Base-by-base conservation (phyloP, 129 eudicot genomes). In the Calendula officinalis region DNA sequence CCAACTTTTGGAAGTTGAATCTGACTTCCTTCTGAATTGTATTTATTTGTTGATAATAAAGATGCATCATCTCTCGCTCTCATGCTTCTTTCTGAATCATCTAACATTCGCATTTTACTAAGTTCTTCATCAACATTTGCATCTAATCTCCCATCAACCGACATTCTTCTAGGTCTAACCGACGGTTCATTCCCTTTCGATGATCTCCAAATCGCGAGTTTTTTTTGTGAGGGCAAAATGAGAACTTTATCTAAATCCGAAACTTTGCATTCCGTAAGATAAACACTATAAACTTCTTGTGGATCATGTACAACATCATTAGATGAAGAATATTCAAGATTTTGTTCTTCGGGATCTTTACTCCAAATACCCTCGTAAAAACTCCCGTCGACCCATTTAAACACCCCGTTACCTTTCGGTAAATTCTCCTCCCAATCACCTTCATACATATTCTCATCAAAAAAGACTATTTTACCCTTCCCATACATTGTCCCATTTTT, bases 381-480 rank as follows among this genome's bases (percentile, higher is more conserved):
- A 47, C 95, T 83, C 62, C 91, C 95, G 50, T 85, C 84, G 3
- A 47, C 45, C 83, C 84, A 83, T 44, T 56, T 75, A 39, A 81
- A 86, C 4, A 68, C 58, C 32, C 99, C 99, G 5, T 85, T 58
- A 4, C 99, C 99, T 56, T 75, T 81, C 5, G 99, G 99, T 51
- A 77, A 44, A n/a, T 91, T 87, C 6, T 92, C 91, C n/a, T 78
- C 95, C 95, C 96, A 92, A 55, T 73, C 64, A 46, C 99, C 99
- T 48, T 92, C 95, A 67, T 76, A 92, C 22, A 50, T 56, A 60
- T 82, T 81, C 36, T 95, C 99, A 69, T 83, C 80, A 3, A 67
- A 32, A 90, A 94, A 92, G 37, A 55, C 38, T 69, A 92, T 32
- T 9, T 60, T 77, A 8, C 99, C 99, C 44, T 72, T 65, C 13